phyloP scores from a whole-genome alignment of 2,329 filamentous ascomycete genomes.

The Claviceps maximensis region DNA sequence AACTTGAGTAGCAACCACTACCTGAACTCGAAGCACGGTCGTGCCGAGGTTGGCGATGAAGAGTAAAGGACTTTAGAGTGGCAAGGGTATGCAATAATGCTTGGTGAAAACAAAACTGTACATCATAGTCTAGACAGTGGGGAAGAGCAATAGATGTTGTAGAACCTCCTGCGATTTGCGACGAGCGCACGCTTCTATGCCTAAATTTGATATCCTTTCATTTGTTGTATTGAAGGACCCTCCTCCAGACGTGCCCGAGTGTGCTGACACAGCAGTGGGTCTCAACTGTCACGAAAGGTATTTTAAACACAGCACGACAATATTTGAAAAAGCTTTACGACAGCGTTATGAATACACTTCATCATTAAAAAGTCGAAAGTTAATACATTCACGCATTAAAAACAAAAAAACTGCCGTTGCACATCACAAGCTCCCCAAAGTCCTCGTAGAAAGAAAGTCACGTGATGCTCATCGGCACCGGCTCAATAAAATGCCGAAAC shows the following conservation, averaged over 20 bases:
- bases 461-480: slow-evolving; percentile 15
- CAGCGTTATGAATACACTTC: not conserved
- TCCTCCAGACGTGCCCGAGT: not conserved
- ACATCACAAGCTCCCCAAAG: not conserved
- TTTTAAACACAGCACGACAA: not conserved
- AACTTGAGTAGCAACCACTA: slow-evolving; percentile 53
- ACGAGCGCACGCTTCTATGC: slow-evolving; percentile 2
- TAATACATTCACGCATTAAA: not conserved
- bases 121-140: slow-evolving; percentile 27
- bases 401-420: not conserved
- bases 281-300: not conserved
- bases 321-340: not conserved
- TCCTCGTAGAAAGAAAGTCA: not conserved
- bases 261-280: too few relatives aligned
- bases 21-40: slow-evolving; percentile 66
- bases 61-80: slow-evolving; percentile 24
- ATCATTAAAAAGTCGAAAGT: not conserved
- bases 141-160: slow-evolving; percentile 24
- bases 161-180: slow-evolving; percentile 7
- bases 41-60: slow-evolving; percentile 36
- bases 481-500: slow-evolving; percentile 19
- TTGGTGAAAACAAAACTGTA: slow-evolving; percentile 17
- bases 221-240: slow-evolving; percentile 7
- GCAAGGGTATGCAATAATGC: slow-evolving; percentile 7
- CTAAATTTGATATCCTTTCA: slow-evolving; percentile 8